phyloP scores from a whole-genome alignment of 2,329 filamentous ascomycete species.

The Cladosporium sp. region DNA sequence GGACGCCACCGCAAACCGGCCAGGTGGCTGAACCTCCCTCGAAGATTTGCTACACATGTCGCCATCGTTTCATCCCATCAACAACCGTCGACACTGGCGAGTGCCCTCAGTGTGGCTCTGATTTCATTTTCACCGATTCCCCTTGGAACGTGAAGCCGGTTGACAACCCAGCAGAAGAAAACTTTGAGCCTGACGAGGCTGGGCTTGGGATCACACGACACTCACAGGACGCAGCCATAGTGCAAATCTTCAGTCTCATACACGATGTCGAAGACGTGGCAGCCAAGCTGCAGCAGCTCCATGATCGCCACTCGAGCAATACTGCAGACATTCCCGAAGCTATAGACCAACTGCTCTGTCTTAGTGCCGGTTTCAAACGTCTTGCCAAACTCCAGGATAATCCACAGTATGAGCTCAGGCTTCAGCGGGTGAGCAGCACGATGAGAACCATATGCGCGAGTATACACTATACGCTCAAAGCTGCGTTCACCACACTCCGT shows the following conservation, averaged over 20 bases:
- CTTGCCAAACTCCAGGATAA: slow-evolving; percentile 43
- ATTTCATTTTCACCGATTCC: not conserved
- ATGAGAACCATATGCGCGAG: slow-evolving; percentile 47
- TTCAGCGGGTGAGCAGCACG: slow-evolving; percentile 43
- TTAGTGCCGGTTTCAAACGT: slow-evolving; percentile 48
- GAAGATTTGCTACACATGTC: not conserved
- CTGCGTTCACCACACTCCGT: slow-evolving; percentile 45
- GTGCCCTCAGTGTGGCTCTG: not conserved
- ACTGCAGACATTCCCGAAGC: slow-evolving; percentile 26
- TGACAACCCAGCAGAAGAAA: not conserved
- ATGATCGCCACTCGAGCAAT: not conserved
- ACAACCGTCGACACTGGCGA: too few species aligned
- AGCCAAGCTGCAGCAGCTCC: not conserved
- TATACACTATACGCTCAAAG: slow-evolving; percentile 49
- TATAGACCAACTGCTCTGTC: slow-evolving; percentile 52
- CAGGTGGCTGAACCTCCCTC: not conserved
- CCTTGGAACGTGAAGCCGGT: not conserved
- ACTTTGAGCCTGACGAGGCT: not conserved
- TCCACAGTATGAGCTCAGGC: slow-evolving; percentile 35
- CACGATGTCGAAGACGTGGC: not conserved
- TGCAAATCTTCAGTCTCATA: not conserved
- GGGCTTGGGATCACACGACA: not conserved
- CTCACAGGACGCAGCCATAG: not conserved
- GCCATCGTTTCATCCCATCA: not conserved
- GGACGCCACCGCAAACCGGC: not conserved